These are phyloP conservation scores for Wilhelminamyces savonicus DNA, from an alignment of 805 yeast species.

Conservation along the genomic window DNA sequence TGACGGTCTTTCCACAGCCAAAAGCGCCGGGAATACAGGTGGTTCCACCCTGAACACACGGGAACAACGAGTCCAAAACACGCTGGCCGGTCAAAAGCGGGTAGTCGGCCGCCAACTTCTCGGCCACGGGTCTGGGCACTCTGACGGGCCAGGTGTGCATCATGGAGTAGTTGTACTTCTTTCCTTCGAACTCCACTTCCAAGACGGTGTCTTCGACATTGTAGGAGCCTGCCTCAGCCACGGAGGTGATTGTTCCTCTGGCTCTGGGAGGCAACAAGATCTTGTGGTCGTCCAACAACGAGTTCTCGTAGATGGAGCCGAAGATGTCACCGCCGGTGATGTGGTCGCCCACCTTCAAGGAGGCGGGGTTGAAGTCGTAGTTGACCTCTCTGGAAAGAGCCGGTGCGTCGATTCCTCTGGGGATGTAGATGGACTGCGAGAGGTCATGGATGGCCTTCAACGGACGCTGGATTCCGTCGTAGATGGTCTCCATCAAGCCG, in stretches of 20 bases:
- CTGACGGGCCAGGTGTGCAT: slow-evolving; percentile 99
- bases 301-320: slow-evolving; percentile 91
- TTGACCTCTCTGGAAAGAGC: slow-evolving; percentile 77
- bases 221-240: slow-evolving; percentile 89
- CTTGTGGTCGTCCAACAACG: slow-evolving; percentile 86
- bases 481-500: slow-evolving; percentile 97
- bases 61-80: slow-evolving; percentile 95
- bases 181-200: slow-evolving; percentile 94
- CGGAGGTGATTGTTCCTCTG: slow-evolving; percentile 88
- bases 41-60: slow-evolving; percentile 99
- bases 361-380: slow-evolving; percentile 82
- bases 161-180: slow-evolving; percentile 76
- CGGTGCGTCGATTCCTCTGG: slow-evolving; percentile 97
- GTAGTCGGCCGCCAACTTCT: slow-evolving; percentile 85
- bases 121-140: slow-evolving; percentile 98
- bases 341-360: slow-evolving; percentile 88
- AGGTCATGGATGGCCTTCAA: slow-evolving; percentile 83
- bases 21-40: slow-evolving; percentile 99
- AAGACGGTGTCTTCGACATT: slow-evolving; percentile 82
- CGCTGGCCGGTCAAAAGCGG: slow-evolving; percentile 98
- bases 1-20: slow-evolving; percentile 98
- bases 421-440: slow-evolving; percentile 91
- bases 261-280: slow-evolving; percentile 97
- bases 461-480: slow-evolving; percentile 99
- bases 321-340: slow-evolving; percentile 97